These are phyloP conservation scores for Linnemannia hyalina DNA, from an alignment of 192 early-diverging fungal species.

Conservation along the genomic window DNA sequence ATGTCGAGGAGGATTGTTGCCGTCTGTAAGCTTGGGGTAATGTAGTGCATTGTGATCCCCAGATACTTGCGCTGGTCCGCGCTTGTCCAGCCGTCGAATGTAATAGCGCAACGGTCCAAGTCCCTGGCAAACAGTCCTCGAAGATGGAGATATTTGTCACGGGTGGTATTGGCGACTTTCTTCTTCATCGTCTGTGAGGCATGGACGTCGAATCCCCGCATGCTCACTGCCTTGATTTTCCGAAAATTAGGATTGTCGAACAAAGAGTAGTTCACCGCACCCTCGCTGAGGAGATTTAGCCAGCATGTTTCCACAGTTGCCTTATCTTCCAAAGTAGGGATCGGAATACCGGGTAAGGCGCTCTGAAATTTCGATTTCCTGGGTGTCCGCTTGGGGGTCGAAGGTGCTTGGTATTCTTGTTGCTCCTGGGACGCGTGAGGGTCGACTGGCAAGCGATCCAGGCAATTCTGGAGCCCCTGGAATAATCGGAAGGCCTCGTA, in stretches of 20 bases:
- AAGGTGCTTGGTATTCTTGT: not conserved
- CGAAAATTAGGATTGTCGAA: not conserved
- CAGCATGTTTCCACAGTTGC: not conserved
- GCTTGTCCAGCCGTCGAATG: constrained; percentile 18
- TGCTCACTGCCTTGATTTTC: not conserved
- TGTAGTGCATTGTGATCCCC: constrained; percentile 14
- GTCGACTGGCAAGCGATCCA: not conserved
- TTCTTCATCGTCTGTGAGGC: not conserved
- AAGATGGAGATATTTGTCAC: not conserved
- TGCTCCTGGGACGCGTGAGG: not conserved
- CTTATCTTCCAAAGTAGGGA: not conserved
- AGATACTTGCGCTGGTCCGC: constrained; percentile 15
- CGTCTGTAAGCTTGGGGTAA: not conserved
- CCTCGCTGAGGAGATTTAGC: not conserved
- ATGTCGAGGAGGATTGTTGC: constrained; percentile 9
- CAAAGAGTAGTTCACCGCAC: not conserved
- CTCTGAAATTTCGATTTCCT: not conserved
- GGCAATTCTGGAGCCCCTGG: not conserved
- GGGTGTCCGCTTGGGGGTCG: not conserved
- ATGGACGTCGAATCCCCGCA: not conserved
- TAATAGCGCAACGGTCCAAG: constrained; percentile 8
- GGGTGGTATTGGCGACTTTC: not conserved
- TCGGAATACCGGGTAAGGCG: not conserved
- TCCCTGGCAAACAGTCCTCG: not conserved
- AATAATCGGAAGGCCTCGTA: not conserved